phyloP scores from a whole-genome alignment of 1,284 basidiomycete species.

The Vanrija sp. region DNA sequence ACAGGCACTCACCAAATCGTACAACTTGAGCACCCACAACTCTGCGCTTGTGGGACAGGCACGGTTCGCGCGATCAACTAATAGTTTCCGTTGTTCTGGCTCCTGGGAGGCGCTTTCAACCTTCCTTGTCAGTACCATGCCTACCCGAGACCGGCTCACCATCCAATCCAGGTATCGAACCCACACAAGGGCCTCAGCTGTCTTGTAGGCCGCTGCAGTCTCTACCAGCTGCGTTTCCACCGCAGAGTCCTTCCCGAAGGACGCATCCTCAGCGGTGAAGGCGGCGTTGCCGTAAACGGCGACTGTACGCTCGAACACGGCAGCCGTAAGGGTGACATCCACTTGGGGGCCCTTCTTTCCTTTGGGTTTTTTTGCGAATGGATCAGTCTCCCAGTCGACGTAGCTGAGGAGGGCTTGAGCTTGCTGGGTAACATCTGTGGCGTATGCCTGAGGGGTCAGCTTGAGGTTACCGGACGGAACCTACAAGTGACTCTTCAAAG shows the following conservation, averaged over 20 bases:
- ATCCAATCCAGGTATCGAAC: conserved; percentile 32
- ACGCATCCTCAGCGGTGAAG: conserved; percentile 40
- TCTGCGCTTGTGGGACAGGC: conserved; percentile 39
- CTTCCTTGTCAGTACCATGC: too few relatives aligned
- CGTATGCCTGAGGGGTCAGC: conserved; percentile 14
- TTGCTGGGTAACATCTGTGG: conserved; percentile 16
- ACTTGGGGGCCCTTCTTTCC: conserved; percentile 17
- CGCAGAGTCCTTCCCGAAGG: conserved; percentile 60
- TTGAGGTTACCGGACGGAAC: background rate
- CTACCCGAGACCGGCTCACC: conserved; percentile 15
- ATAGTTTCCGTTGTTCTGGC: too few relatives aligned
- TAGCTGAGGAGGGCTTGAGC: conserved; percentile 30
- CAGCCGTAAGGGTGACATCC: conserved; percentile 59
- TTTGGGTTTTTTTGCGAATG: conserved; percentile 56
- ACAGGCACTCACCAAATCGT: conserved; percentile 13
- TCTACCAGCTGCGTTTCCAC: conserved; percentile 35
- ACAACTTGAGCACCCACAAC: conserved; percentile 36
- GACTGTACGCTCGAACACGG: conserved; percentile 73
- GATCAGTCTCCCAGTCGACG: conserved; percentile 43
- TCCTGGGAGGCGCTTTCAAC: background rate
- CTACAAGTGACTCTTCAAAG: conserved; percentile 41
- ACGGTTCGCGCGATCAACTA: conserved; percentile 19
- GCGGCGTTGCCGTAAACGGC: conserved; percentile 55
- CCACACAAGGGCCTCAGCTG: conserved; percentile 42
- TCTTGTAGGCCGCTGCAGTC: conserved; percentile 32